Percentiles rank a stretch among this genome's conserved stretches.
Evolutionary conservation across 2,329 filamentous ascomycete species (phyloP).

Genomic region (Penicillium sp.): DNA sequence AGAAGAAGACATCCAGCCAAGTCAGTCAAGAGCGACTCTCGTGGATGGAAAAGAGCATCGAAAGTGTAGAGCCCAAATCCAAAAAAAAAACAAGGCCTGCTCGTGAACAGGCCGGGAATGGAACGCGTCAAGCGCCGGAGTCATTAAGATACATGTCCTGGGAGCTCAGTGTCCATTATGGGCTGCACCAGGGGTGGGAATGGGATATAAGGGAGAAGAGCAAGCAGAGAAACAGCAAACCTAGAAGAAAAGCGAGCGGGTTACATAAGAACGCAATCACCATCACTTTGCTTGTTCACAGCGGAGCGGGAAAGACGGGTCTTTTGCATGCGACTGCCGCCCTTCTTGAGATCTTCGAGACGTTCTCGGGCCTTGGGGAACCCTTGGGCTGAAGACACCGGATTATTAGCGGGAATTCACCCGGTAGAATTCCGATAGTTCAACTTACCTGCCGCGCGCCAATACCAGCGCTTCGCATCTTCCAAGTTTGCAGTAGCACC

Average conservation of each 20-base stretch:
- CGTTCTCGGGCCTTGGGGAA: constrained; percentile 90
- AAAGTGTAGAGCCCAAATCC: constrained; percentile 14
- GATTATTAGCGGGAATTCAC: background rate
- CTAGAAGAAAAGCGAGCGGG: constrained; percentile 4
- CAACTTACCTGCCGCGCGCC: constrained; percentile 85
- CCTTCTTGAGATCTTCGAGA: constrained; percentile 84
- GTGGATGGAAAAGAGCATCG: too few species aligned
- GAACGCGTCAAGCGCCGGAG: too few species aligned
- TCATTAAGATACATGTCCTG: too few species aligned
- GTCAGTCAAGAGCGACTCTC: too few species aligned
- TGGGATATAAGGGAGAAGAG: constrained; percentile 2
- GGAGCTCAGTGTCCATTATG: too few species aligned
- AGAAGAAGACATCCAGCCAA: too few species aligned
- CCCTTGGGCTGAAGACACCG: constrained; percentile 68
- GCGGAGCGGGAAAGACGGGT: constrained; percentile 78
- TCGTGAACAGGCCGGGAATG: too few species aligned
- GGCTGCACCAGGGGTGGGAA: too few species aligned
- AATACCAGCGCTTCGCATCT: constrained; percentile 98
- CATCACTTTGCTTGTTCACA: constrained; percentile 80
- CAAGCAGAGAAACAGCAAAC: background rate
- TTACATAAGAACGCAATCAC: constrained; percentile 65
- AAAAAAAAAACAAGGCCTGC: constrained; percentile 1
- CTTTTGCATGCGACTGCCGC: constrained; percentile 69
- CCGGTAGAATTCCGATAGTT: background rate
- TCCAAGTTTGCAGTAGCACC: constrained; percentile 82